A percentile compares a stretch with the other conserved stretches of the same genome.
These are phyloP conservation scores for Grifola frondosa DNA, from an alignment of 1,284 basidiomycete genomes.

Conservation along the genomic window DNA sequence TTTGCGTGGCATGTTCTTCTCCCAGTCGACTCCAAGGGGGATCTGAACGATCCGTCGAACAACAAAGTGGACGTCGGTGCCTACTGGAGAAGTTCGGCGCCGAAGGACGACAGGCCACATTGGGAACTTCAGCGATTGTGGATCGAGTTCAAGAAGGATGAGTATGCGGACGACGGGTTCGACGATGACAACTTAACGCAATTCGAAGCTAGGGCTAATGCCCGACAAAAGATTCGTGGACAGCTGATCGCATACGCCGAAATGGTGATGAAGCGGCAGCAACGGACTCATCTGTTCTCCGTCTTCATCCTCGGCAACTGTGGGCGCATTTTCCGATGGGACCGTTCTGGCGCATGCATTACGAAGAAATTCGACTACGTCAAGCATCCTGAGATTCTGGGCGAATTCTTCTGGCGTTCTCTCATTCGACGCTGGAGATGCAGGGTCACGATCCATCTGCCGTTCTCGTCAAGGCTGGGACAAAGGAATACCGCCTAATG, in stretches of 20 bases:
- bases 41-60: too few species aligned
- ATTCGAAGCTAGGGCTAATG: too few species aligned
- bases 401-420: constrained; percentile 15
- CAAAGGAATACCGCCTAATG: neutral
- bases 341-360: constrained; percentile 10
- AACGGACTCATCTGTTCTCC: constrained; percentile 6
- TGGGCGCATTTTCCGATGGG: constrained; percentile 10
- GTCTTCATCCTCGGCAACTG: constrained; percentile 10
- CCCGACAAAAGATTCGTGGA: neutral
- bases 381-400: constrained; percentile 1
- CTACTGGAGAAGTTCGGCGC: too few species aligned
- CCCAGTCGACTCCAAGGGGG: too few species aligned
- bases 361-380: constrained; percentile 12
- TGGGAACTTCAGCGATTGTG: too few species aligned
- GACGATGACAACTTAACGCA: neutral
- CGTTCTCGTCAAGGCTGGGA: neutral
- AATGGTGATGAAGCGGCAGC: constrained; percentile 4
- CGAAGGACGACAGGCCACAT: too few species aligned
- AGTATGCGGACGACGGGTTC: neutral
- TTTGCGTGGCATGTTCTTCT: too few species aligned
- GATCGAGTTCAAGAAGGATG: constrained; percentile 5
- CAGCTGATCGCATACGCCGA: constrained; percentile 1
- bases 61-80: too few species aligned
- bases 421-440: neutral
- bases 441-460: constrained; percentile 15